A percentile compares a stretch with the other conserved stretches of the same genome.
phyloP scores from a whole-genome alignment of 768 basidiomycete species.

The Cystobasidium ongulense region DNA sequence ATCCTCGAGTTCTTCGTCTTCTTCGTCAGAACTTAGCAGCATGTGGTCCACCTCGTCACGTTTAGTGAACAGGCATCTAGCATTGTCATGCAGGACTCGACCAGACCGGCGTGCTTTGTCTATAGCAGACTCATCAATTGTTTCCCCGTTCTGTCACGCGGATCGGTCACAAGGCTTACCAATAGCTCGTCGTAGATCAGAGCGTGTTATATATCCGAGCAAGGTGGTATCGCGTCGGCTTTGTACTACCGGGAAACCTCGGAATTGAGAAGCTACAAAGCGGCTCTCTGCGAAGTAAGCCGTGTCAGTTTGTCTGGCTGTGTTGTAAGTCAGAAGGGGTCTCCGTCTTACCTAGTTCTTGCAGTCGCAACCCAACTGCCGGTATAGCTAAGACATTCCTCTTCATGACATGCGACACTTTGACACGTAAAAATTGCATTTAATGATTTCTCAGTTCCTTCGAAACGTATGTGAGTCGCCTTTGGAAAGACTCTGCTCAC shows the following conservation, averaged over 20 bases:
- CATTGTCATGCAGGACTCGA: slow-evolving; percentile 57
- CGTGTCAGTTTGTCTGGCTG: too few species aligned
- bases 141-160: neutral
- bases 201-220: slow-evolving; percentile 77
- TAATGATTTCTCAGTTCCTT: neutral
- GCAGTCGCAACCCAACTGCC: slow-evolving; percentile 66
- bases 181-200: slow-evolving; percentile 74
- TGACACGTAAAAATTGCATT: slow-evolving; percentile 5
- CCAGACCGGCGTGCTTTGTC: slow-evolving; percentile 61
- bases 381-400: slow-evolving; percentile 64
- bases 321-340: too few species aligned
- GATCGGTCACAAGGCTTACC: slow-evolving; percentile 51
- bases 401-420: slow-evolving; percentile 89
- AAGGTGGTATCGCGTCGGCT: slow-evolving; percentile 57
- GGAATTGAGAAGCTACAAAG: slow-evolving; percentile 64
- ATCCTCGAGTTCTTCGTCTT: slow-evolving; percentile 46
- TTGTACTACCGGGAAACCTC: slow-evolving; percentile 81
- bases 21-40: slow-evolving; percentile 46
- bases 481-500: slow-evolving; percentile 50
- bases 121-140: slow-evolving; percentile 42
- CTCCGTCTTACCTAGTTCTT: slow-evolving; percentile 63
- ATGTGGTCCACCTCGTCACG: slow-evolving; percentile 57
- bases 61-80: slow-evolving; percentile 64
- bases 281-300: slow-evolving; percentile 54
- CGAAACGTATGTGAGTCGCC: too few species aligned